Evolutionary conservation across 371 early-diverging fungal genomes (phyloP).

Genomic region (Mucor sp.): DNA sequence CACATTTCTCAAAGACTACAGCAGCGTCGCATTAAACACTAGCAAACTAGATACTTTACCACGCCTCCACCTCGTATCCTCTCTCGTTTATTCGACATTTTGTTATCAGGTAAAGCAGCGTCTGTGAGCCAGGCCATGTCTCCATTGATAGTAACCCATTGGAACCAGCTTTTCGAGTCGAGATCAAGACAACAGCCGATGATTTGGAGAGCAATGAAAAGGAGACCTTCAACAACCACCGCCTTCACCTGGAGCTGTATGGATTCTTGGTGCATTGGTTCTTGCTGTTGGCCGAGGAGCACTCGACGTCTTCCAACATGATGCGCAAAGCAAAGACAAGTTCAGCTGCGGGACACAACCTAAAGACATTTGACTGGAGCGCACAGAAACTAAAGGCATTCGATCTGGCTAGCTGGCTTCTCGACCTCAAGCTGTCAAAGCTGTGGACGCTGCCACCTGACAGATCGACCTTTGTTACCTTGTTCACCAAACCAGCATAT

Average conservation of each 20-base stretch:
- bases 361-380: constrained; percentile 61
- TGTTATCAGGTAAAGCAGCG: constrained; percentile 58
- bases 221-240: constrained; percentile 67
- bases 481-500: constrained; percentile 85
- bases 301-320: constrained; percentile 37
- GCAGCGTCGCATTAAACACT: not conserved
- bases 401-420: constrained; percentile 54
- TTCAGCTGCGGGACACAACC: constrained; percentile 24
- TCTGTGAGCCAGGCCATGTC: not conserved
- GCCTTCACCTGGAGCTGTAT: constrained; percentile 71
- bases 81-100: constrained; percentile 56
- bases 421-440: constrained; percentile 72
- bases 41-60: constrained; percentile 29
- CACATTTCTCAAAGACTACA: not conserved
- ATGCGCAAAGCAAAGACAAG: constrained; percentile 25
- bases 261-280: constrained; percentile 79
- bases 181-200: constrained; percentile 56
- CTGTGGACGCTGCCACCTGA: constrained; percentile 83
- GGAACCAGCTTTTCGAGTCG: constrained; percentile 61
- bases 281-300: constrained; percentile 64
- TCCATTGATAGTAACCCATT: not conserved
- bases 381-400: constrained; percentile 55
- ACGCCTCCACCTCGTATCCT: constrained; percentile 36
- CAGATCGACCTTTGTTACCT: constrained; percentile 75
- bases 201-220: constrained; percentile 67